Base-by-base conservation (phyloP, 2,329 filamentous ascomycete genomes). In the Paecilomyces sp. region DNA sequence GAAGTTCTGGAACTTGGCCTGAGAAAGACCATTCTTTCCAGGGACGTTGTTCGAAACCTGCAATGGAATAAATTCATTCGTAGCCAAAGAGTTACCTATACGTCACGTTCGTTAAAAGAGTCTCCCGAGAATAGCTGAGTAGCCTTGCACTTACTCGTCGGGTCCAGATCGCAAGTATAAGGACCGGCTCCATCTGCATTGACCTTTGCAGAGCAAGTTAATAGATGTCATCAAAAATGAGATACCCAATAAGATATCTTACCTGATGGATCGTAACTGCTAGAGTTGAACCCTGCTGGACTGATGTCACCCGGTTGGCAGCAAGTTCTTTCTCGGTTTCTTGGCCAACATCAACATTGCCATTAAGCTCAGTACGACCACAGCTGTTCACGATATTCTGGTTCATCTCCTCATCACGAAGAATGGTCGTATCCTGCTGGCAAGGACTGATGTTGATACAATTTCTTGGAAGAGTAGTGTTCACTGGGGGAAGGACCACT, bases 291-390 rank as follows among this genome's bases (percentile, higher is more conserved):
- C 51, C 51, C 51, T 53, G 28, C 51, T 28, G 18, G 8, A 53
- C 51, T 25, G 51, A 13, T 13, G 51, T 53, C 2, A 74, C 66
- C 15, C 68, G 65, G 7, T 68, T 68, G 12, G 66, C 67, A 31
- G 71, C 67, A 13, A 74, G 61, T 57, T 74, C 70, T 47, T 68
- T 71, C 64, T 75, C 72, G 0, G 72, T 75, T 60, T 74, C 67
- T 65, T 73, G 71, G 18, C 72, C 72, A 47, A 75, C 67, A 60
- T 75, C 71, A 56, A 75, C 74, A 66, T 75, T 75, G 31, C 72
- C 71, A 15, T 60, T 62, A 54, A 74, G 68, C 60, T 75, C 70
- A 7, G 72, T 74, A 11, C 72, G 66, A 15, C 72, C 72, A 57
- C 72, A 75, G 1, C 66, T 67, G 61, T 74, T 74, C 50, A 75